These are phyloP conservation scores for Forsythia viridissima DNA, from an alignment of 257 asterid species.

Conservation along the genomic window DNA sequence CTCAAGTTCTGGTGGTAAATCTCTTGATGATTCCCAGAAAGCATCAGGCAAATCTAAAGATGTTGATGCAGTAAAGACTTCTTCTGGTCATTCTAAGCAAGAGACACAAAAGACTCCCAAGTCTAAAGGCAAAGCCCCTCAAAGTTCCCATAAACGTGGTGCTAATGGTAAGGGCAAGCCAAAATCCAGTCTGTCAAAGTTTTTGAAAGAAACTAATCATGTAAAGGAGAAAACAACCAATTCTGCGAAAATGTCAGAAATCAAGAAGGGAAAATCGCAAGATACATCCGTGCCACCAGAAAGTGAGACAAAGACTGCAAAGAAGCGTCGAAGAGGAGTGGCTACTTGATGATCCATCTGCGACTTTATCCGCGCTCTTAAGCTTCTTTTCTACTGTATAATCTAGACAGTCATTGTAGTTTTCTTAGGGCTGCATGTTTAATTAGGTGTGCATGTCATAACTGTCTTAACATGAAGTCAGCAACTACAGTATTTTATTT, in stretches of 20 bases:
- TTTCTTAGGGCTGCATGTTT: constrained; percentile 28
- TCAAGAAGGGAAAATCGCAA: constrained; percentile 42
- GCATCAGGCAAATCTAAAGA: constrained; percentile 57
- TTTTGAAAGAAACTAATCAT: constrained; percentile 43
- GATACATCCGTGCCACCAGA: constrained; percentile 45
- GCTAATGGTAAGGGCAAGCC: constrained; percentile 19
- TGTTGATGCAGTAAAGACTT: constrained; percentile 41
- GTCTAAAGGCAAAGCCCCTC: constrained; percentile 44
- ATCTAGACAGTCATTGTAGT: constrained; percentile 17
- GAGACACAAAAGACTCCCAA: constrained; percentile 43
- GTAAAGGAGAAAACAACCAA: constrained; percentile 44
- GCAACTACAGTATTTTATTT: neutral
- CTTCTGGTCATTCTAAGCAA: constrained; percentile 47
- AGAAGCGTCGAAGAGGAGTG: constrained; percentile 52
- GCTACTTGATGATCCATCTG: constrained; percentile 10
- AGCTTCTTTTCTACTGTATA: constrained; percentile 18
- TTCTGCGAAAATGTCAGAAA: constrained; percentile 37
- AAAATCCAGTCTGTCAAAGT: constrained; percentile 58
- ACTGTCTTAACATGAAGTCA: neutral
- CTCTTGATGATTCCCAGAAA: constrained; percentile 47
- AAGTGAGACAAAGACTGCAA: constrained; percentile 52
- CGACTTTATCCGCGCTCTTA: neutral
- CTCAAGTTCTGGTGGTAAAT: constrained; percentile 41
- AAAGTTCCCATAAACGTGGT: neutral
- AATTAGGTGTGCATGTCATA: constrained; percentile 21